phyloP scores from a whole-genome alignment of 2,329 filamentous ascomycete genomes.

The Verticillium nonalfalfae region DNA sequence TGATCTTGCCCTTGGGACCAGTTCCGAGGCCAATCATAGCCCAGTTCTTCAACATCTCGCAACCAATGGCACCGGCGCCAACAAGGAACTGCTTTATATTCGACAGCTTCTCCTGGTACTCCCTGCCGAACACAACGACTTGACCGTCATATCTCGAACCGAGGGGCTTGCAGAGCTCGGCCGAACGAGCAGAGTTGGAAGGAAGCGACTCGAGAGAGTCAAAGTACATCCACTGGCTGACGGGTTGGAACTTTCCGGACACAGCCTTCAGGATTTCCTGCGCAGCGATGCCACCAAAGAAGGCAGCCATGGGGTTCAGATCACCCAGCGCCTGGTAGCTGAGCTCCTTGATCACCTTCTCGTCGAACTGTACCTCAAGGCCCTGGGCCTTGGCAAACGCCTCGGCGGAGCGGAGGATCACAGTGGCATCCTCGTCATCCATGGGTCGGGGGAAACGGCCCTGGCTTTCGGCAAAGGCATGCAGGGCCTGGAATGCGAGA shows the following conservation, averaged over 20 bases:
- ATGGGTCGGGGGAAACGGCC: conserved; percentile 74
- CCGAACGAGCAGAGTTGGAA: conserved; percentile 64
- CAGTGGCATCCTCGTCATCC: conserved; percentile 74
- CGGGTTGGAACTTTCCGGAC: conserved; percentile 95
- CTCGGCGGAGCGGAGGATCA: conserved; percentile 70
- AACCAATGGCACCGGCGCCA: conserved; percentile 93
- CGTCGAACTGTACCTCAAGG: conserved; percentile 76
- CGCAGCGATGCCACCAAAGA: conserved; percentile 89
- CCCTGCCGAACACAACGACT: conserved; percentile 89
- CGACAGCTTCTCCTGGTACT: conserved; percentile 89
- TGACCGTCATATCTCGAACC: conserved; percentile 92
- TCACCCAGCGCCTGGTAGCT: conserved; percentile 93
- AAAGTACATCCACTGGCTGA: conserved; percentile 94
- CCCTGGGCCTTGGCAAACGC: conserved; percentile 68
- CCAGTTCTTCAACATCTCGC: conserved; percentile 99
- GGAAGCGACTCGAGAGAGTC: conserved; percentile 96
- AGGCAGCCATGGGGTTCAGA: conserved; percentile 83
- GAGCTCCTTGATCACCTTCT: conserved; percentile 87
- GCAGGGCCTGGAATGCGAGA: conserved; percentile 84
- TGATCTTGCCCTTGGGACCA: conserved; percentile 83
- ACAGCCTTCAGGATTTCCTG: conserved; percentile 96
- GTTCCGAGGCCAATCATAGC: conserved; percentile 95
- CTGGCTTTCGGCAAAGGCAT: conserved; percentile 73
- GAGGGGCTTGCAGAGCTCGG: conserved; percentile 80
- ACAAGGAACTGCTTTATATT: conserved; percentile 92